Conservation (phyloP, 202 grass and related monocot genomes). For the Setaria italica region DNA sequence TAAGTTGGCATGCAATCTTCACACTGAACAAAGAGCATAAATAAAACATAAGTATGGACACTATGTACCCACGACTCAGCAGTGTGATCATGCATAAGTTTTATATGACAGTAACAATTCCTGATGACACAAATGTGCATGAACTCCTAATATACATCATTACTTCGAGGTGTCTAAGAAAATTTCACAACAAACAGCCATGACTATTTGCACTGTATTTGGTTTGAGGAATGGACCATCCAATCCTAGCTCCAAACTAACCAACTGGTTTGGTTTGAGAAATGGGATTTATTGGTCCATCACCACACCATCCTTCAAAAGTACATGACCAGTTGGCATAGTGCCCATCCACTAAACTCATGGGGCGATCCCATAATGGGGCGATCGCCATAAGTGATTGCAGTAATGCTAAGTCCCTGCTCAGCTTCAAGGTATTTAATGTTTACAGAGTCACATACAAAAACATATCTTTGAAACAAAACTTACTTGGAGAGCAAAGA, state of each 20-base stretch:
- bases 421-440: background rate
- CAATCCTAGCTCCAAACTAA: background rate
- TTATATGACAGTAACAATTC: background rate
- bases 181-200: background rate
- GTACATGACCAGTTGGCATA: background rate
- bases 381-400: background rate
- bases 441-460: background rate
- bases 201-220: background rate
- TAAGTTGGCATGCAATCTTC: background rate
- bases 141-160: background rate
- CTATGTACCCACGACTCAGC: background rate
- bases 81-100: background rate
- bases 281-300: background rate
- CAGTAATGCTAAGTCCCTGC: background rate
- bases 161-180: background rate
- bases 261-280: background rate
- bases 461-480: background rate
- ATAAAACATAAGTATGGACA: background rate
- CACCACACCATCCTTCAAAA: background rate
- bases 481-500: conserved; percentile 95
- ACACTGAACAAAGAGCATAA: background rate
- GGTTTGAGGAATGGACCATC: background rate
- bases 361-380: background rate
- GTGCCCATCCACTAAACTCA: background rate
- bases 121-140: background rate